Conservation (phyloP, 306 rosid species). For the Pyrus betulifolia region DNA sequence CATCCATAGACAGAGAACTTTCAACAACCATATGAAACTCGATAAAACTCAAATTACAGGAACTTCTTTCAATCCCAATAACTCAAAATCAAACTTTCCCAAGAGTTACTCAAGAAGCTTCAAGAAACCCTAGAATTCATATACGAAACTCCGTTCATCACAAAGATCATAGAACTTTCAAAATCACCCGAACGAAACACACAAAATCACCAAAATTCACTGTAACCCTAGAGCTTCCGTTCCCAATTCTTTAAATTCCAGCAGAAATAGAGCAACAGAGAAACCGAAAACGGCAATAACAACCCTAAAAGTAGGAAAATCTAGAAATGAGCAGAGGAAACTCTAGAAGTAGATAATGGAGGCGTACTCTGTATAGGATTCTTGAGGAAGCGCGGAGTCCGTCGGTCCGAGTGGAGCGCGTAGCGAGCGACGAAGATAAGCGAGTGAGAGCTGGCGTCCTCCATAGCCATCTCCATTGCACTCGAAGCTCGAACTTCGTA, state of each 20-base stretch:
- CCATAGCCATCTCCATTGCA: conserved; percentile 72
- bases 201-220: conserved; percentile 17
- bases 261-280: conserved; percentile 2
- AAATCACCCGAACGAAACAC: neutral
- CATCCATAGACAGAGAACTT: conserved; percentile 11
- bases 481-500: neutral
- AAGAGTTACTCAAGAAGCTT: neutral
- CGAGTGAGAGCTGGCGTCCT: conserved; percentile 39
- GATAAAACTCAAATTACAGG: neutral
- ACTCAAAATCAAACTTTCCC: neutral
- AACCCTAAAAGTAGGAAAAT: conserved; percentile 2
- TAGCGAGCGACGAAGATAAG: conserved; percentile 38
- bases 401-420: conserved; percentile 37
- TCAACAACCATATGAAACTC: conserved; percentile 28
- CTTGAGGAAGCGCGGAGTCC: conserved; percentile 49
- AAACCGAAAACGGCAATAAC: conserved; percentile 1
- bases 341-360: conserved; percentile 36
- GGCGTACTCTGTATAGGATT: conserved; percentile 46
- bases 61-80: neutral
- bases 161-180: neutral
- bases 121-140: conserved; percentile 12
- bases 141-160: neutral
- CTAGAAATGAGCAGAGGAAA: conserved; percentile 31
- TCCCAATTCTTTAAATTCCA: conserved; percentile 16
- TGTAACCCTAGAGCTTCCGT: conserved; percentile 10